These are phyloP conservation scores for Jackrogersella multiformis DNA, from an alignment of 495 filamentous ascomycete species.

Conservation along the genomic window DNA sequence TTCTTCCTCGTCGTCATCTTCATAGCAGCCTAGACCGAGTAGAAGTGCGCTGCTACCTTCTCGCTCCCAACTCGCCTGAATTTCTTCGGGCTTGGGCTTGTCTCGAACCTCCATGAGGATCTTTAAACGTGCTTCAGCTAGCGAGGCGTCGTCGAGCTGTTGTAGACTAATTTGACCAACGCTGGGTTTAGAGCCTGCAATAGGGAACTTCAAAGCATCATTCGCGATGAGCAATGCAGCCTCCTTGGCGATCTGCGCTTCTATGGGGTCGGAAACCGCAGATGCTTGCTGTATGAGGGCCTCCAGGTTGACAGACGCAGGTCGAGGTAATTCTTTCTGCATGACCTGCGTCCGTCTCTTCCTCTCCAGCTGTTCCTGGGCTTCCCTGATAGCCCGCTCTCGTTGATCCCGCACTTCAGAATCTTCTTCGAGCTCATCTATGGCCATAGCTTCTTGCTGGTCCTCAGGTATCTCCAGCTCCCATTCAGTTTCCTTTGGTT, in stretches of 20 bases:
- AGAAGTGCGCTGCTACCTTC: conserved; percentile 67
- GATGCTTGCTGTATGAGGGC: conserved; percentile 69
- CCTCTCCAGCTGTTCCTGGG: conserved; percentile 77
- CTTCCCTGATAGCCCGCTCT: conserved; percentile 72
- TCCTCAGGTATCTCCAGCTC: conserved; percentile 93
- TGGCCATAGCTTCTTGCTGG: conserved; percentile 66
- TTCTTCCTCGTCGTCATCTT: conserved; percentile 74
- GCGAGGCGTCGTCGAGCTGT: conserved; percentile 71
- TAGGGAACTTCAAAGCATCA: conserved; percentile 78
- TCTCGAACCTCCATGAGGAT: conserved; percentile 76
- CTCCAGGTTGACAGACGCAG: conserved; percentile 75
- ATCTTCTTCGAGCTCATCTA: conserved; percentile 76
- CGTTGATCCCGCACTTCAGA: conserved; percentile 82
- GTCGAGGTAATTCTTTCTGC: conserved; percentile 83
- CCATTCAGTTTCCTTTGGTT: conserved; percentile 89
- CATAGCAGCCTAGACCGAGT: conserved; percentile 81
- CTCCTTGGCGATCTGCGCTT: conserved; percentile 74
- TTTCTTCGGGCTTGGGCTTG: conserved; percentile 66
- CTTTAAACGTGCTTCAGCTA: conserved; percentile 79
- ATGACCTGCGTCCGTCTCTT: conserved; percentile 88
- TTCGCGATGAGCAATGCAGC: conserved; percentile 80
- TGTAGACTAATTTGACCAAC: conserved; percentile 69
- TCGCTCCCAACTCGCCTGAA: conserved; percentile 73
- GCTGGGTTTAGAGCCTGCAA: conserved; percentile 70
- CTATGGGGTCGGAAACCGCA: conserved; percentile 47